Conservation (phyloP, 768 basidiomycete genomes). For the Dictyophora rubrovolvata region DNA sequence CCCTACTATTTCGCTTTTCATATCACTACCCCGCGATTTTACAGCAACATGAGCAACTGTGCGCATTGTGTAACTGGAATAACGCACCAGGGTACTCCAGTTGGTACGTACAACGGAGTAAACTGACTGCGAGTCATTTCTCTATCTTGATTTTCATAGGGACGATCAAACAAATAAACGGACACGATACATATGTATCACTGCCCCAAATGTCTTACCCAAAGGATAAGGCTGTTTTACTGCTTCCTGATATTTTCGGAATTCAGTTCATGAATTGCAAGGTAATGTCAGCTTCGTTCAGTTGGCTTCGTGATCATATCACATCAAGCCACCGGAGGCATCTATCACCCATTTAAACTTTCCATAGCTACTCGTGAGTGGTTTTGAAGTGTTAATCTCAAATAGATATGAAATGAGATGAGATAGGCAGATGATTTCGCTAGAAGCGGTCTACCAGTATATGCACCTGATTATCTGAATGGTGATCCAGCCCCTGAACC, state of each 20-base stretch:
- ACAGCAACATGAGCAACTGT: conserved; percentile 39
- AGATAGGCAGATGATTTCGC: conserved; percentile 36
- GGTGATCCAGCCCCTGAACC: conserved; percentile 25
- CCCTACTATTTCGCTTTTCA: neutral
- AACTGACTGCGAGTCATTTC: neutral
- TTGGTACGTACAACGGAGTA: conserved; percentile 18
- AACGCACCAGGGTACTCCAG: conserved; percentile 26
- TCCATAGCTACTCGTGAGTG: neutral
- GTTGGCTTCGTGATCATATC: neutral
- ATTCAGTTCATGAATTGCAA: conserved; percentile 34
- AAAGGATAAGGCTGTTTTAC: conserved; percentile 48
- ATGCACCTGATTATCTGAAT: conserved; percentile 28
- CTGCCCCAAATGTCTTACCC: conserved; percentile 40
- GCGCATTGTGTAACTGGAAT: conserved; percentile 45
- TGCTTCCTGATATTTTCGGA: conserved; percentile 45
- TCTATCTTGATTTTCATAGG: conserved; percentile 30
- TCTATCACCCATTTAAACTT: neutral
- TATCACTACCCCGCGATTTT: neutral
- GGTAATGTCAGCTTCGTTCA: too few species aligned
- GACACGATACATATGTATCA: conserved; percentile 42
- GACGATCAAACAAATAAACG: conserved; percentile 35
- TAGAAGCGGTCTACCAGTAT: conserved; percentile 28
- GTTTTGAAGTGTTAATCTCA: neutral
- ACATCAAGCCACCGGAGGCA: neutral
- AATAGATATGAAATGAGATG: neutral